Conservation (phyloP, 306 rosid species). For the Alnus rubra region DNA sequence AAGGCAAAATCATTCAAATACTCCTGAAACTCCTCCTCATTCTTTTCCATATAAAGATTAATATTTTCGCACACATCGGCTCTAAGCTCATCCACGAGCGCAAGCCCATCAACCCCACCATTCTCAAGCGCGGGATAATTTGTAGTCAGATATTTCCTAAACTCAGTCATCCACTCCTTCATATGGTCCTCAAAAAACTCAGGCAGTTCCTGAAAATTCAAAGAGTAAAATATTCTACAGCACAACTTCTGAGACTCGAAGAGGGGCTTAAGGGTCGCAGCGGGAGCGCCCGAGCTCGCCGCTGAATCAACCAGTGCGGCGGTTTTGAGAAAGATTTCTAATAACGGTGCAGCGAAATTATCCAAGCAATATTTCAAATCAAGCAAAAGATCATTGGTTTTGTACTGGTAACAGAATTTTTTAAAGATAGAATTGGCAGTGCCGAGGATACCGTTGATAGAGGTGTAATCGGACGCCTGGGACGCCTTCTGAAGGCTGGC, state of each 20-base stretch:
- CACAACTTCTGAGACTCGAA: slow-evolving; percentile 85
- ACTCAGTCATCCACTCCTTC: slow-evolving; percentile 92
- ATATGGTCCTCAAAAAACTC: slow-evolving; percentile 97
- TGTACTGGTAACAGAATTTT: slow-evolving; percentile 72
- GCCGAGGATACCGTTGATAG: slow-evolving; percentile 86
- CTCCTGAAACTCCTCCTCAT: slow-evolving; percentile 87
- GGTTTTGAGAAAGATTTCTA: slow-evolving; percentile 71
- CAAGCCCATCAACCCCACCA: slow-evolving; percentile 64
- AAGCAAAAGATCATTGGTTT: slow-evolving; percentile 72
- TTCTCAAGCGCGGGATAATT: slow-evolving; percentile 68
- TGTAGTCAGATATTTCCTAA: slow-evolving; percentile 60
- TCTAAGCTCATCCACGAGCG: slow-evolving; percentile 69
- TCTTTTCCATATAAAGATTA: slow-evolving; percentile 88
- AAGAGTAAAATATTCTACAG: slow-evolving; percentile 71
- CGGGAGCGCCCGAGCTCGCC: slow-evolving; percentile 31
- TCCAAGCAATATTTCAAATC: slow-evolving; percentile 92
- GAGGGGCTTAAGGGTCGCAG: slow-evolving; percentile 37
- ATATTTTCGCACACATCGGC: slow-evolving; percentile 93
- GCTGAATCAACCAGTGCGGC: slow-evolving; percentile 63
- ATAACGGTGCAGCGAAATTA: slow-evolving; percentile 67
- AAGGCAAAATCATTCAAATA: slow-evolving; percentile 72
- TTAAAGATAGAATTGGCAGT: slow-evolving; percentile 83
- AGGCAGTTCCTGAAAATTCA: slow-evolving; percentile 92
- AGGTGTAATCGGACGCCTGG: slow-evolving; percentile 58
- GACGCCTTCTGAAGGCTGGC: slow-evolving; percentile 58